Evolutionary conservation across 2,329 filamentous ascomycete genomes (phyloP), one percentile per base, ranked within the genome.

Genomic region (Sarocladiaceae sp.): DNA sequence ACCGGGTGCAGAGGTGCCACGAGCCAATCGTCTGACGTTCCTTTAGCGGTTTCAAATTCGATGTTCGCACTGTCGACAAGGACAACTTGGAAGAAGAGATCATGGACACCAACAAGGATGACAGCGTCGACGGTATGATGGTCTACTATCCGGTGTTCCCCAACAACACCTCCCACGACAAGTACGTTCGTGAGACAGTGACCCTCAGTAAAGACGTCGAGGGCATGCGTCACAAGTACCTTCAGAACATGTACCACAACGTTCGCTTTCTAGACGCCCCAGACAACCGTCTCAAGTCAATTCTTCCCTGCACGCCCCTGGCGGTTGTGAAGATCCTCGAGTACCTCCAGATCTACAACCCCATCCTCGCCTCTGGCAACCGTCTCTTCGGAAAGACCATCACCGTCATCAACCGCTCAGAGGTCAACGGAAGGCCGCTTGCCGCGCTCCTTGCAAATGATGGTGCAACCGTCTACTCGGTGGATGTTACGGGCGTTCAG

Each of bases 191-290:
- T 68, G 90, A 96, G 69, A 88, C 94, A 3, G 89, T 96, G 46
- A 82, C 88, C 46, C 76, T 95, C 33, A 70, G 78, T 64, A 97
- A 98, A 67, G 93, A 98, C 58, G 91, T 98, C 53, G 93, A 98
- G 66, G 93, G 93, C 27, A 80, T 98, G 47, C 88, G 85, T 55
- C 91, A 96, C 67, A 83, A 83, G 60, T 90, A 97, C 69, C 85
- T 97, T 59, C 90, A 91, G 78, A 98, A 98, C 76, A 96, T 98
- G 90, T 98, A 97, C 70, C 87, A 96, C 73, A 98, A 98, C 70
- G 80, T 95, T 57, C 88, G 93, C 52, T 97, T 90, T 71, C 75
- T 98, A 46, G 93, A 98, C 66, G 72, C 82, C 19, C 83, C 84
- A 4, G 65, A 74, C 33, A 86, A 88, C 63, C 74, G 72, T 47